These are phyloP conservation scores for Hylodesmum podocarpum DNA, from an alignment of 306 rosid species.

Conservation along the genomic window DNA sequence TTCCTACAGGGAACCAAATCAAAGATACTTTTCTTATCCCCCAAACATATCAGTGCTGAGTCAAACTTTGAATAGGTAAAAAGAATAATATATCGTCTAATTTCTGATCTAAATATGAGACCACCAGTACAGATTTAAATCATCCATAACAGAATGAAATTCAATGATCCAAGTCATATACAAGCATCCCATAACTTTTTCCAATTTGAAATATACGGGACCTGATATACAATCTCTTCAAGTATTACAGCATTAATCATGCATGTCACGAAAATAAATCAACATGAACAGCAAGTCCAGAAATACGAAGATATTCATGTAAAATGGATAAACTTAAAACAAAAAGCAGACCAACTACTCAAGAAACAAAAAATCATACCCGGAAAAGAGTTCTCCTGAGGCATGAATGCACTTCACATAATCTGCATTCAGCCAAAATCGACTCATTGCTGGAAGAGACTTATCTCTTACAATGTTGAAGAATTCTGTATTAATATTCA, in stretches of 20 bases:
- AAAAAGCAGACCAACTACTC: neutral
- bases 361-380: conserved; percentile 53
- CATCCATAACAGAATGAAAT: neutral
- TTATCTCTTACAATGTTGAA: conserved; percentile 79
- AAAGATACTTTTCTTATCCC: conserved; percentile 14
- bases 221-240: conserved; percentile 1
- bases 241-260: conserved; percentile 4
- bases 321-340: neutral
- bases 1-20: neutral
- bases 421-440: conserved; percentile 91
- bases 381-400: conserved; percentile 87
- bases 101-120: neutral
- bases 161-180: neutral
- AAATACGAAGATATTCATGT: neutral
- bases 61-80: neutral
- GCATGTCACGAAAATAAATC: conserved; percentile 3
- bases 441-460: conserved; percentile 79
- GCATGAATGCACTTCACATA: conserved; percentile 94
- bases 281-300: neutral
- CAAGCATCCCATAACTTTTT: neutral
- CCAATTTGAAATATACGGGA: neutral
- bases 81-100: neutral
- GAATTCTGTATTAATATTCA: conserved; percentile 78
- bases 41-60: neutral
- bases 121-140: neutral